Evolutionary conservation across 2,329 filamentous ascomycete species (phyloP).

Genomic region (Trichoderma simmonsii): DNA sequence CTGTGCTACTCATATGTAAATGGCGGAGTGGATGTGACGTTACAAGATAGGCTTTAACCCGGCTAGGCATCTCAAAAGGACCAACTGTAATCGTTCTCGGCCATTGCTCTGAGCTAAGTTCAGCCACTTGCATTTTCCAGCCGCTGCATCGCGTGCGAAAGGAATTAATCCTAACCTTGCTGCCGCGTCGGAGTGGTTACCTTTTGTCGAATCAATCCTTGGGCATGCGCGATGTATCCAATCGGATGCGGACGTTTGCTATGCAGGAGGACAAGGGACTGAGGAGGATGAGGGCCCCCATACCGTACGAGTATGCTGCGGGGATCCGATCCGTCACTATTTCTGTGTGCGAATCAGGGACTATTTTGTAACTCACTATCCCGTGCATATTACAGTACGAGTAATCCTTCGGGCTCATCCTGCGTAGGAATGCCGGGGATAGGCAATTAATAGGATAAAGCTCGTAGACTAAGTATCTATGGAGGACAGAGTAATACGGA

Average conservation of each 20-base stretch:
- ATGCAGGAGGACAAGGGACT: background rate
- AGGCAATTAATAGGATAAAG: background rate
- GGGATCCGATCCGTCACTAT: background rate
- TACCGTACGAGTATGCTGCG: background rate
- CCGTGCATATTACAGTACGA: background rate
- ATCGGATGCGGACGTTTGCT: background rate
- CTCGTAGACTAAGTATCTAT: background rate
- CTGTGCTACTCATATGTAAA: background rate
- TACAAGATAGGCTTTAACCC: slow-evolving; percentile 17
- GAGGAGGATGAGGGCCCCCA: background rate
- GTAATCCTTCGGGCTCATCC: background rate
- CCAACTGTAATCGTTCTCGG: slow-evolving; percentile 10
- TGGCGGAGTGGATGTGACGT: slow-evolving; percentile 18
- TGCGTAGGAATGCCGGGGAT: background rate
- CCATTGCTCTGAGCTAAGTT: background rate
- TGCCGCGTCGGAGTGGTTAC: background rate
- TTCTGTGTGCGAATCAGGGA: background rate
- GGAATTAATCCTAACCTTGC: background rate
- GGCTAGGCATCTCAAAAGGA: slow-evolving; percentile 11
- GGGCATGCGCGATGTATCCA: background rate
- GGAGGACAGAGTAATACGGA: background rate
- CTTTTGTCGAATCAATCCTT: background rate
- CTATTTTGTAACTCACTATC: background rate
- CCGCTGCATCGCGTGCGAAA: background rate
- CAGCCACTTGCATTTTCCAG: slow-evolving; percentile 4